These are phyloP conservation scores for Tagetes patula DNA, from an alignment of 129 eudicot genomes.

Conservation along the genomic window DNA sequence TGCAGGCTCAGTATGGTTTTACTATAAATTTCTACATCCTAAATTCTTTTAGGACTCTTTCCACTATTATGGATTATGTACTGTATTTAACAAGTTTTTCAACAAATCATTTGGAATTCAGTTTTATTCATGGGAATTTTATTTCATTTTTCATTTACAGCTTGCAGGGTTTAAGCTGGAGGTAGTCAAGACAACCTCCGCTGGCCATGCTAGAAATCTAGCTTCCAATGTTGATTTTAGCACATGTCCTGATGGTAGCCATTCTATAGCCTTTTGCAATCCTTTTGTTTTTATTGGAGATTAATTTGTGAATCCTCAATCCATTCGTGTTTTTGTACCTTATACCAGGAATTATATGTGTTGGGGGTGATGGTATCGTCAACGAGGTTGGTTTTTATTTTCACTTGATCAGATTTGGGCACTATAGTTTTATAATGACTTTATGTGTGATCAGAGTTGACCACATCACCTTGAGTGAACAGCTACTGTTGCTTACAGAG, in stretches of 20 bases:
- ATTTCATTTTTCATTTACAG: constrained; percentile 39
- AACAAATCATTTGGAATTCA: neutral
- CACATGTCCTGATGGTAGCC: constrained; percentile 91
- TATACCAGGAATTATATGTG: constrained; percentile 89
- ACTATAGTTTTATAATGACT: neutral
- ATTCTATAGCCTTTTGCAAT: constrained; percentile 1
- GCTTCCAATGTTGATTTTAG: constrained; percentile 82
- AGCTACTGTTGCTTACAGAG: neutral
- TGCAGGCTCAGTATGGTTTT: neutral
- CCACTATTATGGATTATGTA: neutral
- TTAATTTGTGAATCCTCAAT: constrained; percentile 10
- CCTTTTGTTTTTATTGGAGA: constrained; percentile 5
- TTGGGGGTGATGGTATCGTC: constrained; percentile 98
- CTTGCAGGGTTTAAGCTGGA: constrained; percentile 93
- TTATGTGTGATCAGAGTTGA: neutral
- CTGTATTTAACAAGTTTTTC: neutral
- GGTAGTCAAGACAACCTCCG: constrained; percentile 93
- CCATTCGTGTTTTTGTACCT: constrained; percentile 22
- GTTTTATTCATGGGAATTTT: constrained; percentile 6
- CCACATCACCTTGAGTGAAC: constrained; percentile 5
- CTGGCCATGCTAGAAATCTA: constrained; percentile 96
- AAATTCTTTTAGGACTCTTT: constrained; percentile 1
- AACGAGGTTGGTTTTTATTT: constrained; percentile 70
- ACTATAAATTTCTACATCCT: neutral
- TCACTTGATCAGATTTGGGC: constrained; percentile 19